A percentile compares a stretch with the other conserved stretches of the same genome.
These are phyloP conservation scores for Trypanosoma cruzi DNA, from an alignment of 208 protist genomes.

Conservation along the genomic window DNA sequence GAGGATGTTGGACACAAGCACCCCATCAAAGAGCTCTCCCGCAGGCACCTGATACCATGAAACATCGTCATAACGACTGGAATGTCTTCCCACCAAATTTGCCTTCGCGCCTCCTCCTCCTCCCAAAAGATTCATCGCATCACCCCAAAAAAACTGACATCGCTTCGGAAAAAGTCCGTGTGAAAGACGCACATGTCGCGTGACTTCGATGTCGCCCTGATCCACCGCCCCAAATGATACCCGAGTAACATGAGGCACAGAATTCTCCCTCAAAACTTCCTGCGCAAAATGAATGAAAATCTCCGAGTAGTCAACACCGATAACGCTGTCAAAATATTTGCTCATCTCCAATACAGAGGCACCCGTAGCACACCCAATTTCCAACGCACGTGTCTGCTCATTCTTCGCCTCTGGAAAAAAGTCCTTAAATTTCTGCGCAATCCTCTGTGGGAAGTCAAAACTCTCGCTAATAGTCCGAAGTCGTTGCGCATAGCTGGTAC, in stretches of 20 bases:
- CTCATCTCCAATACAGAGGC: constrained; percentile 82
- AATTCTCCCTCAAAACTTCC: constrained; percentile 28
- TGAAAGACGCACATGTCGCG: constrained; percentile 33
- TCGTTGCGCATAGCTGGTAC: constrained; percentile 46
- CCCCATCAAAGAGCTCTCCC: constrained; percentile 73
- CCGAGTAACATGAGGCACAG: background rate
- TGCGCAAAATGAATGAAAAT: constrained; percentile 73
- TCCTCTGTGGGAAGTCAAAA: constrained; percentile 74
- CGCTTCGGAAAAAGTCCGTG: constrained; percentile 38
- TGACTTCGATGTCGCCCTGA: constrained; percentile 61
- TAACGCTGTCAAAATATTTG: constrained; percentile 74
- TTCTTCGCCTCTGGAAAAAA: constrained; percentile 20
- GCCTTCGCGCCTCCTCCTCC: constrained; percentile 14
- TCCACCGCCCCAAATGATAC: constrained; percentile 56
- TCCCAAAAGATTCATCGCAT: constrained; percentile 67
- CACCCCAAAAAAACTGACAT: constrained; percentile 57
- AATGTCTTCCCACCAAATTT: constrained; percentile 4
- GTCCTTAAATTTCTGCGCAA: constrained; percentile 59
- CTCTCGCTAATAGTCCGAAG: constrained; percentile 44
- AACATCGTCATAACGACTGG: constrained; percentile 41
- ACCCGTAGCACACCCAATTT: constrained; percentile 86
- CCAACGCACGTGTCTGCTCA: constrained; percentile 43
- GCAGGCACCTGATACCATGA: constrained; percentile 50
- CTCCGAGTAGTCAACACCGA: constrained; percentile 80
- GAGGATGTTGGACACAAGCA: constrained; percentile 83